Percentiles rank a stretch among this genome's conserved stretches.
Evolutionary conservation across 805 yeast species (phyloP).

Genomic region (Hanseniaspora mollemarum): DNA sequence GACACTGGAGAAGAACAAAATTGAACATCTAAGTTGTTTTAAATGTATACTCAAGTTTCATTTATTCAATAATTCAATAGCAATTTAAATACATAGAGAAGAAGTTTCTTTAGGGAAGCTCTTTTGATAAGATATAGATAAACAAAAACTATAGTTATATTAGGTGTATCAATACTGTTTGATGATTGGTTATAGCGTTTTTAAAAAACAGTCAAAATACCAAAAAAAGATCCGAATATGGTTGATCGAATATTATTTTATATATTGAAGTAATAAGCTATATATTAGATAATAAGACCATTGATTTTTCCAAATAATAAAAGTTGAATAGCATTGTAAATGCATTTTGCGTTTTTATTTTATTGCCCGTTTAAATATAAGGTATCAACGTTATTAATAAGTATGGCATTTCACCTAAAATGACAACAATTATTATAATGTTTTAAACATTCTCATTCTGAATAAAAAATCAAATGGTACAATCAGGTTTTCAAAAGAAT

Average conservation of each 20-base stretch:
- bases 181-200: not conserved
- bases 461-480: not conserved
- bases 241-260: not conserved
- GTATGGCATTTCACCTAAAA: not conserved
- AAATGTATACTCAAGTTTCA: constrained; percentile 3
- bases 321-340: not conserved
- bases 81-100: not conserved
- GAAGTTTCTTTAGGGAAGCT: not conserved
- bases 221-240: not conserved
- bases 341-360: not conserved
- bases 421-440: not conserved
- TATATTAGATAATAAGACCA: not conserved
- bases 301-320: not conserved
- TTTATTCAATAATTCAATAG: constrained; percentile 2
- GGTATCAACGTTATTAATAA: not conserved
- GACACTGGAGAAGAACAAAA: constrained; percentile 99
- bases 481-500: constrained; percentile 8
- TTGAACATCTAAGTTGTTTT: constrained; percentile 57
- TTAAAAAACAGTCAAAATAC: not conserved
- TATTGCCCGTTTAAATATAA: no score
- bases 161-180: not conserved
- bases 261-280: not conserved
- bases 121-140: no score
- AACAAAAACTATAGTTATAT: not conserved
- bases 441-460: no score